Evolutionary conservation across 78 protist genomes (phyloP), one percentile per base, ranked within the genome.

Genomic region (Dictyostelium brefeldianum): DNA sequence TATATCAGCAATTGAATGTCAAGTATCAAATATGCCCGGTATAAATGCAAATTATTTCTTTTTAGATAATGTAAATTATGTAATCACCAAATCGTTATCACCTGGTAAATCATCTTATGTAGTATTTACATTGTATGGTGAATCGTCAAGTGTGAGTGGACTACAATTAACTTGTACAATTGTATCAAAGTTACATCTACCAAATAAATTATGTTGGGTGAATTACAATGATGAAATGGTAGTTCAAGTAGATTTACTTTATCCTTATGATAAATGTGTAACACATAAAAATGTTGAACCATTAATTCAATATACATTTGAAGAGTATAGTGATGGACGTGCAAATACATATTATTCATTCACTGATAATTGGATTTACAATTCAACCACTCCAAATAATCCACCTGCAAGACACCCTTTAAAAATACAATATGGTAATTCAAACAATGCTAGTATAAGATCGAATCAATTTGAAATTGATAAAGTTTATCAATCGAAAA

Each of bases 191-290:
- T 8, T 67, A 27, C 15, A 67, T 67, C 11, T 29, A 12, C 75
- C 75, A 29, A 67, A 67, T 67, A 31, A 20, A 31, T 15, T 31
- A 27, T 67, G 75, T 67, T 67, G 75, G 75, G 4, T n/a, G 11
- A 12, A 67, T 31, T 67, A 11, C 5, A 6, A 31, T 31, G 10
- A 15, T 12, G 75, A 67, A 36, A 67, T 15, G 25, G 27, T 31
- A 31, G 48, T 67, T 15, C 14, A 43, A 67, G 15, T 12, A 14
- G 11, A 31, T 67, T 22, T 67, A 27, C 36, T 29, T 15, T 67
- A 67, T 67, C 75, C 75, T 15, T 73, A 46, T 73, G 79, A 73
- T 47, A 36, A 46, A 47, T 73, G 79, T n/a, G 79, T 73, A 0
- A 18, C 1, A 27, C 18, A 27, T 67, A 17, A 11, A 20, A 46